These are phyloP conservation scores for Aspergillus panamensis DNA, from an alignment of 495 filamentous ascomycete species.

Conservation along the genomic window DNA sequence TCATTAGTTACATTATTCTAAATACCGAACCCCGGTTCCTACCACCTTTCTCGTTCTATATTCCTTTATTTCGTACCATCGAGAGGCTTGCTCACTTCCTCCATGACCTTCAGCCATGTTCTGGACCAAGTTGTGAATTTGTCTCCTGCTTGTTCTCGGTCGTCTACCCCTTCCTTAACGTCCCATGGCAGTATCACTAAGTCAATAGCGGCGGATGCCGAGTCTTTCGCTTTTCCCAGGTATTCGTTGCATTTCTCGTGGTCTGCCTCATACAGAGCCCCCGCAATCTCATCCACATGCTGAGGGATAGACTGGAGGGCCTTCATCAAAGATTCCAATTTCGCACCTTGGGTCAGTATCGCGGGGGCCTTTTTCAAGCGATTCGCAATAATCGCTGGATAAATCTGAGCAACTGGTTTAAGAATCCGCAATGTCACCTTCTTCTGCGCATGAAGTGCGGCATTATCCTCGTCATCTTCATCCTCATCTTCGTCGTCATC, in stretches of 20 bases:
- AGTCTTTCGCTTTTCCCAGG: slow-evolving; percentile 27
- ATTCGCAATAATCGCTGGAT: slow-evolving; percentile 36
- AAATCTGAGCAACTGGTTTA: slow-evolving; percentile 43
- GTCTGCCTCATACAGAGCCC: slow-evolving; percentile 46
- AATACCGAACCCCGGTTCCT: background rate
- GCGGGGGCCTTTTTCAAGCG: slow-evolving; percentile 33
- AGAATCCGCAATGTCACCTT: slow-evolving; percentile 36
- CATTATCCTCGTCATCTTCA: slow-evolving; percentile 27
- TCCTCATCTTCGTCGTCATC: slow-evolving; percentile 26
- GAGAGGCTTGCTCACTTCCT: slow-evolving; percentile 38
- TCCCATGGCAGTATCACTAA: slow-evolving; percentile 29
- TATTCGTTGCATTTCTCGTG: slow-evolving; percentile 25
- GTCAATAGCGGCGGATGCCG: slow-evolving; percentile 31
- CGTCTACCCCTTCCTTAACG: slow-evolving; percentile 3
- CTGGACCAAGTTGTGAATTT: slow-evolving; percentile 48
- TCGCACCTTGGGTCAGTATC: slow-evolving; percentile 13
- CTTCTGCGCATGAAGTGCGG: slow-evolving; percentile 36
- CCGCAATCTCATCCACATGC: slow-evolving; percentile 47
- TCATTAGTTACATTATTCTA: background rate
- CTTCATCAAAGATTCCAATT: slow-evolving; percentile 32
- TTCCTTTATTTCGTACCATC: slow-evolving; percentile 7
- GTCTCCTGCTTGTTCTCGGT: slow-evolving; percentile 31
- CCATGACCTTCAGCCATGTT: slow-evolving; percentile 48
- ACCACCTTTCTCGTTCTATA: background rate
- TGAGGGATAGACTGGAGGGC: slow-evolving; percentile 40